These are phyloP conservation scores for Oryza meyeriana DNA, from an alignment of 176 grass and related monocot genomes.

Conservation along the genomic window DNA sequence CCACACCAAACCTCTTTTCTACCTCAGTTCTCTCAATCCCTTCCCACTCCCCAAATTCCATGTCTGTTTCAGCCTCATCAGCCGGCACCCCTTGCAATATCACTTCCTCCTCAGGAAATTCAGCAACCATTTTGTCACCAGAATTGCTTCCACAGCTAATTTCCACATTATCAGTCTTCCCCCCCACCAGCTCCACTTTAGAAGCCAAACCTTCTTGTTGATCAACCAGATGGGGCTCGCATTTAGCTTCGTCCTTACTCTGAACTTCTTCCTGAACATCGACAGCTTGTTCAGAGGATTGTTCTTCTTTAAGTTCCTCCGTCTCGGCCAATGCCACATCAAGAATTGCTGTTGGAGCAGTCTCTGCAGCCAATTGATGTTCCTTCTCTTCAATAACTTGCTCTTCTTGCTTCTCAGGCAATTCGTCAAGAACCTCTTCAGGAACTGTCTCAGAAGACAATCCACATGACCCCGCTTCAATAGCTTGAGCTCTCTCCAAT, in stretches of 20 bases:
- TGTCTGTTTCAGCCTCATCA: conserved; percentile 17
- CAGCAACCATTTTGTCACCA: conserved; percentile 2
- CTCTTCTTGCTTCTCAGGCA: neutral
- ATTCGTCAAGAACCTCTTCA: conserved; percentile 4
- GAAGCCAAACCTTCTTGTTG: conserved; percentile 8
- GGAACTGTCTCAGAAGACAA: conserved; percentile 4
- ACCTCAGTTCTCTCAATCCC: conserved; percentile 88
- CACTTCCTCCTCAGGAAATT: conserved; percentile 28
- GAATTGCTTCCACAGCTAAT: conserved; percentile 19
- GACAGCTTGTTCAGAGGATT: neutral
- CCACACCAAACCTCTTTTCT: conserved; percentile 63
- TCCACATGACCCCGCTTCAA: neutral
- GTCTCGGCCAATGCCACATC: conserved; percentile 12
- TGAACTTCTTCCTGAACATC: conserved; percentile 8
- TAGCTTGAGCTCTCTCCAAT: conserved; percentile 10
- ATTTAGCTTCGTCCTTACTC: conserved; percentile 28
- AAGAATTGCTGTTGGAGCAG: conserved; percentile 5
- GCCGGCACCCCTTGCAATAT: conserved; percentile 21
- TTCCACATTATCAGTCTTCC: neutral
- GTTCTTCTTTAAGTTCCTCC: neutral
- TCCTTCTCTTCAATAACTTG: conserved; percentile 14
- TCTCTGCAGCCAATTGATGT: neutral
- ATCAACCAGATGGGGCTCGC: conserved; percentile 3
- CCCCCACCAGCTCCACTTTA: neutral
- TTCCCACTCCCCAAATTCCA: conserved; percentile 88